A percentile compares a stretch with the other conserved stretches of the same genome.
These are phyloP conservation scores for Hevea brasiliensis DNA, from an alignment of 345 rosid species.

Conservation along the genomic window DNA sequence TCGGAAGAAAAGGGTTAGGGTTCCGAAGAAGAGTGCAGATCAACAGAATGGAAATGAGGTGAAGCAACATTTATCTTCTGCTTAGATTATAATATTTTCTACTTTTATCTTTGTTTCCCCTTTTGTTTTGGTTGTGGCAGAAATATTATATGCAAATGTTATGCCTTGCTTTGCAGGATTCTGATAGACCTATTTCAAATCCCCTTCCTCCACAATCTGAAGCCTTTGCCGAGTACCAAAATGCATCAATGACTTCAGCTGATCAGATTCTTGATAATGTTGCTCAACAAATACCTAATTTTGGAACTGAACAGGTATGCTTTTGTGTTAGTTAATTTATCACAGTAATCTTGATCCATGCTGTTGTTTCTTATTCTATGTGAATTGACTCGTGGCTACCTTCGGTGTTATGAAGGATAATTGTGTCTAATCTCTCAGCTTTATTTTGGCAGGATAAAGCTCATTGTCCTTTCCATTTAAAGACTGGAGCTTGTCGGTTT, in stretches of 20 bases:
- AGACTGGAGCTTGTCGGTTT: constrained; percentile 95
- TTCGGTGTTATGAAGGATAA: background rate
- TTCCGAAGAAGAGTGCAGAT: constrained; percentile 58
- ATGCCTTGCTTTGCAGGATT: constrained; percentile 46
- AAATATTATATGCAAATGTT: background rate
- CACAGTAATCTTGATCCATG: background rate
- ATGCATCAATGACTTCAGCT: constrained; percentile 47
- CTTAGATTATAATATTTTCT: background rate
- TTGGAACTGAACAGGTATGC: constrained; percentile 90
- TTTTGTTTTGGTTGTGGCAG: constrained; percentile 6
- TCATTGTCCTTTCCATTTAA: constrained; percentile 96
- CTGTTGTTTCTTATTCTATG: background rate
- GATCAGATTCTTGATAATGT: constrained; percentile 69
- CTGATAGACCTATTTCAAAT: constrained; percentile 81
- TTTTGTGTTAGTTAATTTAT: background rate
- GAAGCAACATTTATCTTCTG: background rate
- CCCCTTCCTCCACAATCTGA: constrained; percentile 84
- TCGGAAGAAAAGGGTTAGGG: constrained; percentile 71
- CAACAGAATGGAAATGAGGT: constrained; percentile 50
- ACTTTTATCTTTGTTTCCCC: background rate
- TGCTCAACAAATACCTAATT: constrained; percentile 83
- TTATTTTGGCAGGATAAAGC: constrained; percentile 74
- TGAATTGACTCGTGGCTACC: background rate
- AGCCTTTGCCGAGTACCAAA: constrained; percentile 51
- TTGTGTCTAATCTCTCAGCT: constrained; percentile 10